phyloP scores from a whole-genome alignment of 495 filamentous ascomycete species.

The Cetradonia linearis region DNA sequence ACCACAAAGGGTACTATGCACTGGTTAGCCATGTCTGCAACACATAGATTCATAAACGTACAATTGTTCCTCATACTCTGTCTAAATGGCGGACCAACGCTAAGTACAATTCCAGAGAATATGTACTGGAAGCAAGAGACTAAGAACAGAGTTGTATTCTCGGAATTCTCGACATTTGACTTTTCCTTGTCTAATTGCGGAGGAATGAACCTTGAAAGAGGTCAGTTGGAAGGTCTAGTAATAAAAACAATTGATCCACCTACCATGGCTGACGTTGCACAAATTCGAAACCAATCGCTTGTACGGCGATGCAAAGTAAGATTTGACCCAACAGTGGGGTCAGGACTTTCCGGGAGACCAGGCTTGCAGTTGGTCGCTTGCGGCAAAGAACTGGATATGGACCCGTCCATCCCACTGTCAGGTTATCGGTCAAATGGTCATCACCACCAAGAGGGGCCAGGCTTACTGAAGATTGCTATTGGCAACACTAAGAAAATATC shows the following conservation, averaged over 20 bases:
- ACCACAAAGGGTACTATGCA: constrained; percentile 65
- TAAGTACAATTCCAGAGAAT: constrained; percentile 75
- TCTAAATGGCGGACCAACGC: constrained; percentile 79
- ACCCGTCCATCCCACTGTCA: constrained; percentile 82
- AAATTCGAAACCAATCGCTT: constrained; percentile 58
- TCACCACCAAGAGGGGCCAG: constrained; percentile 5
- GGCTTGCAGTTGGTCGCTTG: constrained; percentile 83
- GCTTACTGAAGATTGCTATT: constrained; percentile 87
- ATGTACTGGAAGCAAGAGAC: constrained; percentile 93
- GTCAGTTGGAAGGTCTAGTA: constrained; percentile 15
- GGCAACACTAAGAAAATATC: constrained; percentile 88
- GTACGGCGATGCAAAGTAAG: constrained; percentile 64
- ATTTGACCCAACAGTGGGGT: constrained; percentile 87
- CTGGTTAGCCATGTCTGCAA: constrained; percentile 21
- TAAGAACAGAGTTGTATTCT: constrained; percentile 84
- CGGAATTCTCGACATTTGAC: constrained; percentile 77
- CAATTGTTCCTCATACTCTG: constrained; percentile 71
- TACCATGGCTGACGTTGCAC: constrained; percentile 75
- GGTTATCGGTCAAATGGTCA: constrained; percentile 17
- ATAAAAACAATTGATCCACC: constrained; percentile 12
- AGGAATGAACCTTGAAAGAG: constrained; percentile 56
- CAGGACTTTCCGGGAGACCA: constrained; percentile 89
- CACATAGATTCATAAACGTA: constrained; percentile 33
- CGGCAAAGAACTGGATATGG: constrained; percentile 66
- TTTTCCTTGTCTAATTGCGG: constrained; percentile 64